Conservation (phyloP, 805 yeast species). For the Saccharomycopsis malanga region DNA sequence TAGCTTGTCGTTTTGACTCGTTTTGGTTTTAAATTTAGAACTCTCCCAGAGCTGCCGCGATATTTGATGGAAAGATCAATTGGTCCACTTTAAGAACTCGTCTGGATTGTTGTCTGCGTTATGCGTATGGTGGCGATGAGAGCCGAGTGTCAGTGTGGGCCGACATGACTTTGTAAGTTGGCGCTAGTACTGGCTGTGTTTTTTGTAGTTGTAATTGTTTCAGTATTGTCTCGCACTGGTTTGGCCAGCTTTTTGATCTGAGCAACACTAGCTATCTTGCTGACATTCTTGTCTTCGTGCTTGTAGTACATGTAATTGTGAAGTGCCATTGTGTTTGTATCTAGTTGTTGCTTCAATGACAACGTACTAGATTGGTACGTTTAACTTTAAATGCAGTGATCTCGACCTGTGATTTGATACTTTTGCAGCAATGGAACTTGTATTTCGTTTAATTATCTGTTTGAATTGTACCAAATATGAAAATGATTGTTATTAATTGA, state of each 20-base stretch:
- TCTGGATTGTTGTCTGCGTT: slow-evolving; percentile 4
- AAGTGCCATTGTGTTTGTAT: not conserved
- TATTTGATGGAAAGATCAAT: slow-evolving; percentile 13
- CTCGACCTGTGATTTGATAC: too few relatives aligned
- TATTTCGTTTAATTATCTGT: too few relatives aligned
- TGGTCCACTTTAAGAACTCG: slow-evolving; percentile 14
- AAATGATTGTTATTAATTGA: too few relatives aligned
- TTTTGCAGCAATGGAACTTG: too few relatives aligned
- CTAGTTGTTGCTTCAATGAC: too few relatives aligned
- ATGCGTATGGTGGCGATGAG: slow-evolving; percentile 1
- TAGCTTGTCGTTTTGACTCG: not conserved
- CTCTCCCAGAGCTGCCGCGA: slow-evolving; percentile 6
- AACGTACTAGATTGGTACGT: too few relatives aligned
- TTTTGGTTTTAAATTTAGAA: not conserved
- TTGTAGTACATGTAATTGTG: not conserved
- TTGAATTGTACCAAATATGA: too few relatives aligned
- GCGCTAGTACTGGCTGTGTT: not conserved
- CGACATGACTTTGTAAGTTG: slow-evolving; percentile 2
- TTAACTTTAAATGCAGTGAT: too few relatives aligned
- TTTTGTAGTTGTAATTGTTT: not conserved
- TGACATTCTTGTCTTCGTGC: not conserved
- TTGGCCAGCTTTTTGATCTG: too few relatives aligned
- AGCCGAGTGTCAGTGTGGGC: slow-evolving; percentile 17
- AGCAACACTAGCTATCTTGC: too few relatives aligned
- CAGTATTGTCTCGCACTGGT: not conserved